Evolutionary conservation across 2,329 filamentous ascomycete species (phyloP), one percentile per base, ranked within the genome.

Genomic region (Dactylellina parvicollis): DNA sequence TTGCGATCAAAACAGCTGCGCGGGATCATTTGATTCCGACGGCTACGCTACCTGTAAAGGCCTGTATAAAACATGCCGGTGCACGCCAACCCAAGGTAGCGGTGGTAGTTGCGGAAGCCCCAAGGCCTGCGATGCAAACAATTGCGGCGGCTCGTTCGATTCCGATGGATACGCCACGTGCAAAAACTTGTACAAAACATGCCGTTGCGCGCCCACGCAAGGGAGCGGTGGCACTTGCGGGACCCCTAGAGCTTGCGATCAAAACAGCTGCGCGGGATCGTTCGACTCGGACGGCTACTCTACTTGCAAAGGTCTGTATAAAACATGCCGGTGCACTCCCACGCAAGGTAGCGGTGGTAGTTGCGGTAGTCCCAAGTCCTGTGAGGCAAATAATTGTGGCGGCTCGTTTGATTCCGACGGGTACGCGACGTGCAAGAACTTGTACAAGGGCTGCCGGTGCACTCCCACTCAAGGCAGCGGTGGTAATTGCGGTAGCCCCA

Each of bases 21-120:
- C 50, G 34, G 61, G 61, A 1, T 47, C 60, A 2, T 65, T 65
- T 18, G 60, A 65, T 49, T 38, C 60, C 2, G 24, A 65, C n/a
- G 60, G 60, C 4, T 16, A 47, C 9, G 60, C 60, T 2, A 65
- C 60, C 5, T 65, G 60, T 40, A 65, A 65, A 12, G 60, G 36
- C 12, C 36, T 42, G 9, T 44, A 42, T 10, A 38, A 36, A 24
- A 40, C 32, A 1, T 62, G 59, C 10, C 22, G 59, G 9, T 62
- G 59, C 10, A 62, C 38, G 4, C 59, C 59, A 1, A 62, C 59
- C 1, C 16, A 5, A 14, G 12, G 5, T 9, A 32, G 30, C 30
- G 2, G 20, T 1, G 24, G 28, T 20, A 59, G 16, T 7, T 59
- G 54, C n/a, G 54, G 54, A n/a, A 59, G 14, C 3, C n/a, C 54